Conservation (phyloP, 495 filamentous ascomycete species). For the Thermothielavioides terrestris region DNA sequence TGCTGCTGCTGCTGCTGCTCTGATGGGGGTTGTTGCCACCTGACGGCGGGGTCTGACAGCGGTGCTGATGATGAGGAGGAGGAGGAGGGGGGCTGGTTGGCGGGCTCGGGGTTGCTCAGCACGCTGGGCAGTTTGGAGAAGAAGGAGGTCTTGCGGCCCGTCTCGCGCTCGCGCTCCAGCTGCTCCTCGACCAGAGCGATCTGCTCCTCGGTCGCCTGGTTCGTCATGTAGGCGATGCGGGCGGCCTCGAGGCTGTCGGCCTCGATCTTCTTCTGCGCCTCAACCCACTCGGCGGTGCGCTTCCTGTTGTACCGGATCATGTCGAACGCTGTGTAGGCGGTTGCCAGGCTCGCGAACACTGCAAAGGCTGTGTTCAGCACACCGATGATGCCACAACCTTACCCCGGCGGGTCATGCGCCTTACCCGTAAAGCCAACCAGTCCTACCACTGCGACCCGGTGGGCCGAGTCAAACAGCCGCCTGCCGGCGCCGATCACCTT, state of each 20-base stretch:
- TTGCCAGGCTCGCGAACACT: constrained; percentile 67
- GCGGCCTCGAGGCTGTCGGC: constrained; percentile 45
- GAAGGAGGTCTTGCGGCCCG: constrained; percentile 20
- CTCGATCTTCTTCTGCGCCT: constrained; percentile 51
- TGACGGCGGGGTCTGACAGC: too few species aligned
- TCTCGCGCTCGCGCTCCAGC: constrained; percentile 22
- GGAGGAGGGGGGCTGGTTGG: neutral
- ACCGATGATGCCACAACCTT: too few species aligned
- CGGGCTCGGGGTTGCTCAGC: constrained; percentile 17
- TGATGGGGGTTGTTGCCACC: neutral
- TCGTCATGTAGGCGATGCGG: constrained; percentile 50
- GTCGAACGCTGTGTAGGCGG: constrained; percentile 72
- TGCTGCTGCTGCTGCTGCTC: too few species aligned
- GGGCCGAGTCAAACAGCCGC: constrained; percentile 71
- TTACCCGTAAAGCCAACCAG: constrained; percentile 76
- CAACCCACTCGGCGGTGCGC: constrained; percentile 55
- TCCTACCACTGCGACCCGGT: constrained; percentile 63
- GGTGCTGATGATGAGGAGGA: neutral
- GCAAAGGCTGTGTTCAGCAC: neutral
- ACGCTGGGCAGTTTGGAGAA: constrained; percentile 28
- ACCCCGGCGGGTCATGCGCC: constrained; percentile 12
- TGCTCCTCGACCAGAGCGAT: constrained; percentile 40
- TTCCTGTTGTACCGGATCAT: constrained; percentile 81
- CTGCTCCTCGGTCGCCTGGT: constrained; percentile 53
- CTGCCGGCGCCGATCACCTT: constrained; percentile 57